Evolutionary conservation across 352 stramenopile species (phyloP), one percentile per base, ranked within the genome.

Genomic region (Phytophthora citrophthora): DNA sequence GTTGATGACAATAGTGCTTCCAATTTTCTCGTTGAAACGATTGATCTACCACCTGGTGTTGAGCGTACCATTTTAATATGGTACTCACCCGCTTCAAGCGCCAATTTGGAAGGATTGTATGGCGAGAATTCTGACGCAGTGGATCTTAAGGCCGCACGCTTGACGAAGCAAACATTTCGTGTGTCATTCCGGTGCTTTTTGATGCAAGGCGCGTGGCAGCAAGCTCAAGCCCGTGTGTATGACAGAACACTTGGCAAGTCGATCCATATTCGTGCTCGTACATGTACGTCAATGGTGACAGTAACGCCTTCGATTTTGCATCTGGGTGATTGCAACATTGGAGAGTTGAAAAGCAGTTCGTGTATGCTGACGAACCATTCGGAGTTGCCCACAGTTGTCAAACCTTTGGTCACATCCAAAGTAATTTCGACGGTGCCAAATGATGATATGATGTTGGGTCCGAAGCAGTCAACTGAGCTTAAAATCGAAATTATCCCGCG

Each of bases 401-500:
- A 94, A 45, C 88, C 89, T 5, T 67, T 94, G 40, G 89, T 96
- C 49, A 94, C 86, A 24, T 95, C 87, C 8, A 95, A 96, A 66
- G 89, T 96, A 31, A 93, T 96, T 32, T 96, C 88, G 6, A 96
- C 86, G 4, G 85, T 94, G 7, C 87, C 89, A 15, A 96, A 96
- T 54, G 89, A 96, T 64, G 87, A 94, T 18, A 93, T 95, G 66
- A 83, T 83, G 27, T 72, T 96, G 1, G 86, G 86, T 2, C 89
- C 89, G 18, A 96, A 96, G 57, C 89, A 96, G 54, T 94, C 86
- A 16, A 81, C 86, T 0, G 89, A 96, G 61, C 63, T 96, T 11
- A 95, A 95, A 64, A 89, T 96, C 23, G 89, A 96, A 55, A 94
- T 96, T 58, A 95, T 96, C 48, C 89, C 88, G 15, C 83, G 89